Evolutionary conservation across 2,329 filamentous ascomycete species (phyloP).

Genomic region (Xylaria hypoxylon): DNA sequence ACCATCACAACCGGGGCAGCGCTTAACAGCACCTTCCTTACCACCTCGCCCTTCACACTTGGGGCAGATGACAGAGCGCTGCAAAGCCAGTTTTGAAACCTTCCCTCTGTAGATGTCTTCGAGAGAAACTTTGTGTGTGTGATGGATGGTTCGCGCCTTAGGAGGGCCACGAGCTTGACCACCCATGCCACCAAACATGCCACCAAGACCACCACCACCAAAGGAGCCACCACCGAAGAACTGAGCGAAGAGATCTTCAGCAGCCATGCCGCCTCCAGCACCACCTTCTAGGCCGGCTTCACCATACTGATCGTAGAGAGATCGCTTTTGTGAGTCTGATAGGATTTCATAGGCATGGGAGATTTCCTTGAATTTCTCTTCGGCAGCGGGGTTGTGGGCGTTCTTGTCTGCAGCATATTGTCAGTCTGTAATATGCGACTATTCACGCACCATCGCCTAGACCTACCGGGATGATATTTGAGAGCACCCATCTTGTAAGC

Average conservation of each 20-base stretch:
- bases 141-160: slow-evolving; percentile 95
- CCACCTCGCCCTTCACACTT: slow-evolving; percentile 95
- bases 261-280: slow-evolving; percentile 87
- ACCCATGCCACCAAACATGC: slow-evolving; percentile 81
- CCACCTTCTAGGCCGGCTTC: slow-evolving; percentile 96
- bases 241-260: slow-evolving; percentile 95
- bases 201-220: slow-evolving; percentile 75
- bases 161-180: slow-evolving; percentile 83
- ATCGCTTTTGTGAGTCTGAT: slow-evolving; percentile 90
- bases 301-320: slow-evolving; percentile 96
- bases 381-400: slow-evolving; percentile 88
- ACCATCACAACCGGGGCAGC: slow-evolving; percentile 90
- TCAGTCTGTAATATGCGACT: slow-evolving; percentile 19
- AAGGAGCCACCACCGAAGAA: slow-evolving; percentile 87
- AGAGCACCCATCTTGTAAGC: slow-evolving; percentile 86
- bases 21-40: slow-evolving; percentile 97
- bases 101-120: slow-evolving; percentile 99
- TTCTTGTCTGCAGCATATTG: slow-evolving; percentile 81
- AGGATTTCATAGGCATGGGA: slow-evolving; percentile 96
- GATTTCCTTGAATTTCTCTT: slow-evolving; percentile 98
- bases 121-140: slow-evolving; percentile 97
- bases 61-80: slow-evolving; percentile 96
- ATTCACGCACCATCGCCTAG: background rate
- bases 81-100: slow-evolving; percentile 94
- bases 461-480: slow-evolving; percentile 85